These are phyloP conservation scores for Candolleomyces eurysporus DNA, from an alignment of 768 basidiomycete genomes.

Conservation along the genomic window DNA sequence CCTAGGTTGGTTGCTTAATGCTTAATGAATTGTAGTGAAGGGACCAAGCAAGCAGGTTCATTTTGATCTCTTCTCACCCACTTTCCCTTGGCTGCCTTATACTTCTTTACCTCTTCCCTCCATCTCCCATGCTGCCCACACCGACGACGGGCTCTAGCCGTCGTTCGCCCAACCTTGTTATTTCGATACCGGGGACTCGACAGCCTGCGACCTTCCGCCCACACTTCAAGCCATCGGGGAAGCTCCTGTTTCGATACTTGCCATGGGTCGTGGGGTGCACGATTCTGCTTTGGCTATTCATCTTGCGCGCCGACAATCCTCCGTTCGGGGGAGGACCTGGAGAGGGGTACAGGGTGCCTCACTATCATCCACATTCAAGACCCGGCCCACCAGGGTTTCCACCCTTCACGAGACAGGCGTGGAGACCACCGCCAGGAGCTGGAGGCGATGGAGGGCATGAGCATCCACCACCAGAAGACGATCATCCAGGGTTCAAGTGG, in stretches of 20 bases:
- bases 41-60: too few species aligned
- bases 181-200: constrained; percentile 13
- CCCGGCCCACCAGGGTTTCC: constrained; percentile 1
- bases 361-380: constrained; percentile 7
- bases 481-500: background rate
- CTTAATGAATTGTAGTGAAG: too few species aligned
- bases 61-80: too few species aligned
- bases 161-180: constrained; percentile 14
- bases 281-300: constrained; percentile 19
- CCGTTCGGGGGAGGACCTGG: too few species aligned
- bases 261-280: constrained; percentile 18
- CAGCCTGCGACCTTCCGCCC: constrained; percentile 2
- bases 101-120: background rate
- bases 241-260: constrained; percentile 23
- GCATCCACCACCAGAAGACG: background rate
- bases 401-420: background rate
- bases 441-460: too few species aligned
- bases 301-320: constrained; percentile 11
- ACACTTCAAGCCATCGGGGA: constrained; percentile 12
- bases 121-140: background rate
- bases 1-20: too few species aligned
- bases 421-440: background rate
- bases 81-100: too few species aligned
- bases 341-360: background rate
- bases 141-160: constrained; percentile 7